These are phyloP conservation scores for Pittosporum tobira DNA, from an alignment of 129 eudicot species.

Conservation along the genomic window DNA sequence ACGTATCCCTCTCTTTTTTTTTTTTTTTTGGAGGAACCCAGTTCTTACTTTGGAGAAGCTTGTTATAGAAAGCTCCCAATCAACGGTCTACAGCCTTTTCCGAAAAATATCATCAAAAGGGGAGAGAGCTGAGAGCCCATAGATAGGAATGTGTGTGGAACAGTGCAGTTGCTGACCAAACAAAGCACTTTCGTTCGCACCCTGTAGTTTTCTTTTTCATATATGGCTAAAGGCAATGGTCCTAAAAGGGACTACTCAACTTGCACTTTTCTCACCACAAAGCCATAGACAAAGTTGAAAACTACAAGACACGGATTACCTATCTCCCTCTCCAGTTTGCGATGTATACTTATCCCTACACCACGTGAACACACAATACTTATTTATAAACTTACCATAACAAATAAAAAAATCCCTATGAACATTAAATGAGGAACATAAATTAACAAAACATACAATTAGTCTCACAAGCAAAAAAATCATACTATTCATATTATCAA, in stretches of 20 bases:
- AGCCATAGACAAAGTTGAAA: slow-evolving; percentile 29
- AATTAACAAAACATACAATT: no score
- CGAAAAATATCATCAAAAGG: slow-evolving; percentile 33
- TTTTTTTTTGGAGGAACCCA: no score
- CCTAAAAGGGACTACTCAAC: slow-evolving; percentile 26
- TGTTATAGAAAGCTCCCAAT: slow-evolving; percentile 31
- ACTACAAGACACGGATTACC: slow-evolving; percentile 34
- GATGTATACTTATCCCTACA: no score
- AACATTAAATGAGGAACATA: no score
- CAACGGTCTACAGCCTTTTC: slow-evolving; percentile 35
- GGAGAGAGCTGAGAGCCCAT: slow-evolving; percentile 25
- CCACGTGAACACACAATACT: no score
- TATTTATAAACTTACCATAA: no score
- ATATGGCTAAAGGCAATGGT: slow-evolving; percentile 31
- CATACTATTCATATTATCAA: background rate
- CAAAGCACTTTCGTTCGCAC: slow-evolving; percentile 48
- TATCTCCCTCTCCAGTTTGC: slow-evolving; percentile 17
- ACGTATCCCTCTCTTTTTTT: no score
- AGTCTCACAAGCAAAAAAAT: background rate
- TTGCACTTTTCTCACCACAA: slow-evolving; percentile 13
- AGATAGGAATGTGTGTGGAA: slow-evolving; percentile 29
- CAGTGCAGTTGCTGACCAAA: slow-evolving; percentile 73
- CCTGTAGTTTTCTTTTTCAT: slow-evolving; percentile 14
- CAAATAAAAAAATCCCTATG: no score
- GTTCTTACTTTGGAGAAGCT: slow-evolving; percentile 34